A percentile compares a stretch with the other conserved stretches of the same genome.
phyloP scores from a whole-genome alignment of 2,329 filamentous ascomycete genomes.

The Parascedosporium putredinis region DNA sequence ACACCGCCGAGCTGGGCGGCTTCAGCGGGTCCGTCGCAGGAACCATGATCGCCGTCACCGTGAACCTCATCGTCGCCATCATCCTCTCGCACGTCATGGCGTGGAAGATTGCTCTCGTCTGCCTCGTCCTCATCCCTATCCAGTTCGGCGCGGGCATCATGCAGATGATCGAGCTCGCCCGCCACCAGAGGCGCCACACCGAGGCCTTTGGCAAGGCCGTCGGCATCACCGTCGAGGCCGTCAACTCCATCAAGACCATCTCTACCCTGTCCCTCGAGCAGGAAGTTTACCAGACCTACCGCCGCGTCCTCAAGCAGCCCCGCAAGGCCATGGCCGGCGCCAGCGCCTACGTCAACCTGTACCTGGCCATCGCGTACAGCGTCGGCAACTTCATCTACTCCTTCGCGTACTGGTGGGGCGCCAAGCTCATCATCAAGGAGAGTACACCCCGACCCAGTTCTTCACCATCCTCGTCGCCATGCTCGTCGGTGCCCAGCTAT shows the following conservation, averaged over 20 bases:
- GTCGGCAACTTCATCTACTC: slow-evolving; percentile 60
- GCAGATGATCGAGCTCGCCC: slow-evolving; percentile 51
- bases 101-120: slow-evolving; percentile 68
- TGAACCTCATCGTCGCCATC: slow-evolving; percentile 60
- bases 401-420: slow-evolving; percentile 72
- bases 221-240: slow-evolving; percentile 56
- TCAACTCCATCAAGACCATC: slow-evolving; percentile 54
- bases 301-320: slow-evolving; percentile 35
- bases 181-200: slow-evolving; percentile 53
- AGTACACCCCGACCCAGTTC: slow-evolving; percentile 57
- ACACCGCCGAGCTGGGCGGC: slow-evolving; percentile 55
- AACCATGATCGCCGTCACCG: slow-evolving; percentile 54
- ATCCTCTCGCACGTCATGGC: slow-evolving; percentile 60
- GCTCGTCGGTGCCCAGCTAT: slow-evolving; percentile 61
- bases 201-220: slow-evolving; percentile 55
- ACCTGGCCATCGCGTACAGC: slow-evolving; percentile 49
- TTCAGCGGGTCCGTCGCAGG: slow-evolving; percentile 63
- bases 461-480: slow-evolving; percentile 64
- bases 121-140: slow-evolving; percentile 57
- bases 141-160: slow-evolving; percentile 60
- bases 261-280: slow-evolving; percentile 43
- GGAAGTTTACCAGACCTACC: slow-evolving; percentile 43
- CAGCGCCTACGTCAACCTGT: slow-evolving; percentile 43
- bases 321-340: slow-evolving; percentile 43
- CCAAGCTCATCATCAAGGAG: slow-evolving; percentile 55